Percentiles rank a stretch among this genome's conserved stretches.
These are phyloP conservation scores for Cardamine resedifolia DNA, from an alignment of 345 rosid genomes.

Conservation along the genomic window DNA sequence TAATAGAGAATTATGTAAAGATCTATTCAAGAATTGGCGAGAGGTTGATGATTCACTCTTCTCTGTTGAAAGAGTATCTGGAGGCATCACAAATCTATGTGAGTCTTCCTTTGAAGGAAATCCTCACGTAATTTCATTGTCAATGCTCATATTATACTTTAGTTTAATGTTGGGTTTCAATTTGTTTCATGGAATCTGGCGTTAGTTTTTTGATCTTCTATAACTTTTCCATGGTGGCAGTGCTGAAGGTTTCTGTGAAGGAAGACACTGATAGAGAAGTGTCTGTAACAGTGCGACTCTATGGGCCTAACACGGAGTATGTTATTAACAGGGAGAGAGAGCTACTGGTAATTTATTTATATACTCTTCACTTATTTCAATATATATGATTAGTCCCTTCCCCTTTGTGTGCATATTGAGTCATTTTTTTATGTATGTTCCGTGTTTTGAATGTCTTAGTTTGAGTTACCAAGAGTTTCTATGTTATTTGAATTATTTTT, in stretches of 20 bases:
- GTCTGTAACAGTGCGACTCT: conserved; percentile 71
- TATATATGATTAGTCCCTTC: neutral
- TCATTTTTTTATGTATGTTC: neutral
- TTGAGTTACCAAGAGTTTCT: conserved; percentile 9
- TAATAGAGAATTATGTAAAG: conserved; percentile 73
- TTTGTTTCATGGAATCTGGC: neutral
- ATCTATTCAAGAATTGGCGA: conserved; percentile 80
- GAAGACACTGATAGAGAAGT: conserved; percentile 54
- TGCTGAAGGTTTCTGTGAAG: conserved; percentile 81
- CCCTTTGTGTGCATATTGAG: neutral
- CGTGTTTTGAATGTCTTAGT: neutral
- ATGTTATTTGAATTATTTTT: conserved; percentile 16
- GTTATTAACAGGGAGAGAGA: conserved; percentile 84
- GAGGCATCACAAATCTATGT: conserved; percentile 96
- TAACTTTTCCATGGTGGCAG: conserved; percentile 41
- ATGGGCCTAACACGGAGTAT: conserved; percentile 92
- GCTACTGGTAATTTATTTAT: conserved; percentile 48
- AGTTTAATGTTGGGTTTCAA: neutral
- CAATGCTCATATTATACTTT: neutral
- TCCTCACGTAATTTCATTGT: neutral
- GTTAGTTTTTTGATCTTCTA: neutral
- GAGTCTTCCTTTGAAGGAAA: conserved; percentile 31
- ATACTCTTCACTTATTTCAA: neutral
- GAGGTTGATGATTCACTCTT: conserved; percentile 63
- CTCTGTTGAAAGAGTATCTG: conserved; percentile 71